phyloP scores from a whole-genome alignment of 2,329 filamentous ascomycete species.

The Exophiala oligosperma region DNA sequence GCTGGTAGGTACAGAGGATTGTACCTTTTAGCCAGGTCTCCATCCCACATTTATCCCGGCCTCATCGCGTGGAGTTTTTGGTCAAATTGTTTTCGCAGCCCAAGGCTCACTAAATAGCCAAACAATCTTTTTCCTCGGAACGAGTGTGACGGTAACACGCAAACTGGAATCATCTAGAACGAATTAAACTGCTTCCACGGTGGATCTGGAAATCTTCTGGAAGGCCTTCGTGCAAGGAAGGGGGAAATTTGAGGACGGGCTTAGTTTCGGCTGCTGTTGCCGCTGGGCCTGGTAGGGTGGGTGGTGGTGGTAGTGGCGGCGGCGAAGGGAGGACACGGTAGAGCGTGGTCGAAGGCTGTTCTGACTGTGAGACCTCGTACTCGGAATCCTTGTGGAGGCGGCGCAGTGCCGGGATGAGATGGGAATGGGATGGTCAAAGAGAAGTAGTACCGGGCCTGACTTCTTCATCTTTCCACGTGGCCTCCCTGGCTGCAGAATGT shows the following conservation, averaged over 20 bases:
- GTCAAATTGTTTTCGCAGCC: not conserved
- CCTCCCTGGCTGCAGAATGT: conserved; percentile 2
- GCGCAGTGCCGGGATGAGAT: not conserved
- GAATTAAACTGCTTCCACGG: conserved; percentile 20
- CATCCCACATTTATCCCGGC: too few relatives aligned
- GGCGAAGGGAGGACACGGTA: too few relatives aligned
- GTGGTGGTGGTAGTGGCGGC: too few relatives aligned
- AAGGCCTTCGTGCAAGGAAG: not conserved
- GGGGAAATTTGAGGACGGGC: not conserved
- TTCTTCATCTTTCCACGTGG: conserved; percentile 14
- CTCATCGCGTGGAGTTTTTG: not conserved
- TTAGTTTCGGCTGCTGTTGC: not conserved
- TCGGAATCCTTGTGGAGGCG: too few relatives aligned
- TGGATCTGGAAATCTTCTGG: conserved; percentile 21
- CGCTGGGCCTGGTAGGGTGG: not conserved
- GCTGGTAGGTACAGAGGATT: too few relatives aligned
- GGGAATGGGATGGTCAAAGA: not conserved
- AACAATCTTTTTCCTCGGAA: not conserved
- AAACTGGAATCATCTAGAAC: not conserved
- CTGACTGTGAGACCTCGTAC: too few relatives aligned
- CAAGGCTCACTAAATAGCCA: not conserved
- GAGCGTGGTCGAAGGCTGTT: too few relatives aligned
- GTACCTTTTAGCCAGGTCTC: too few relatives aligned
- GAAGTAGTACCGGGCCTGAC: too few relatives aligned
- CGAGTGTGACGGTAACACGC: not conserved